A percentile compares a stretch with the other conserved stretches of the same genome.
Conservation (phyloP, 2,329 filamentous ascomycete genomes). For the Xylariaceae sp. region DNA sequence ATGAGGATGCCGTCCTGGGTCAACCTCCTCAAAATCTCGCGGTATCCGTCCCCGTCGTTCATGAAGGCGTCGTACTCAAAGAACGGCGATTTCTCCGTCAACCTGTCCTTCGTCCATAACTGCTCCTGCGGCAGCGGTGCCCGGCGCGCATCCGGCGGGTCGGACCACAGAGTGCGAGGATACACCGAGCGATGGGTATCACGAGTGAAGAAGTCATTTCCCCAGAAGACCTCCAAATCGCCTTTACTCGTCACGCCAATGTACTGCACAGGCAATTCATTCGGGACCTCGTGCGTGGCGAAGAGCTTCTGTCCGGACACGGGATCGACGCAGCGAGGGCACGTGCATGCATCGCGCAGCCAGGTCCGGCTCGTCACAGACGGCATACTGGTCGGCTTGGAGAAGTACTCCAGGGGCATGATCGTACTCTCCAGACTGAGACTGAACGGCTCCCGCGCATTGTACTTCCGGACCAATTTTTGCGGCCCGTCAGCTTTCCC, state of each 20-base stretch:
- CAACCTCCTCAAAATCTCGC: slow-evolving; percentile 57
- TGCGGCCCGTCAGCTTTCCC: no score
- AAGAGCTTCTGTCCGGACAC: slow-evolving; percentile 60
- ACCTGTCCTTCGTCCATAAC: slow-evolving; percentile 33
- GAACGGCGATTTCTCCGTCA: slow-evolving; percentile 41
- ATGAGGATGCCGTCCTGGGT: slow-evolving; percentile 68
- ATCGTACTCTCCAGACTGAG: neutral
- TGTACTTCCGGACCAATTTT: neutral
- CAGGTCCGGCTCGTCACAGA: slow-evolving; percentile 23
- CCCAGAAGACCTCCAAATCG: slow-evolving; percentile 56
- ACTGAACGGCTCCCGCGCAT: neutral
- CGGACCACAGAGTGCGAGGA: slow-evolving; percentile 16
- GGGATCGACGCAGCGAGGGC: slow-evolving; percentile 51
- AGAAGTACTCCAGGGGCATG: neutral
- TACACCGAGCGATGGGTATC: slow-evolving; percentile 34
- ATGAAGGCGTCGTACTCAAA: slow-evolving; percentile 71
- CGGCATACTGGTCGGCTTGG: neutral
- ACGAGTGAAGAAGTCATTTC: slow-evolving; percentile 37
- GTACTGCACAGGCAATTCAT: slow-evolving; percentile 35
- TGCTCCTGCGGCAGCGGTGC: neutral
- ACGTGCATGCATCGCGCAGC: slow-evolving; percentile 56
- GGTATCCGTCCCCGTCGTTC: slow-evolving; percentile 51
- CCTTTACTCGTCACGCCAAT: slow-evolving; percentile 32
- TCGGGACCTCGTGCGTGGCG: slow-evolving; percentile 58
- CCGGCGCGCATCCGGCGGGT: neutral